Base-by-base conservation (phyloP, 2,329 filamentous ascomycete genomes). In the Phaeoacremonium minimum region DNA sequence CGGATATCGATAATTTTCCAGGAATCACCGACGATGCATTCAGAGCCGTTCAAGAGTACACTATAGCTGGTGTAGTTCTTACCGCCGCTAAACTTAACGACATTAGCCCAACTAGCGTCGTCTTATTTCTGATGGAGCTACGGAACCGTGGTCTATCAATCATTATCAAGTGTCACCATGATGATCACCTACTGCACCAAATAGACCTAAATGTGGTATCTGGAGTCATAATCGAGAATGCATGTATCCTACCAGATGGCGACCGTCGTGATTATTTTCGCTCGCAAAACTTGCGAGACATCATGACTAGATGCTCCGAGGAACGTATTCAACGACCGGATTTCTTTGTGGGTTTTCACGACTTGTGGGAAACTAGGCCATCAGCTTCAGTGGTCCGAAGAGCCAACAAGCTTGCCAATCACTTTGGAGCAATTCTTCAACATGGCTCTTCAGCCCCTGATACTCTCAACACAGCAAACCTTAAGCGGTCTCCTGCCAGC, bases 241-340 rank as follows among this genome's bases (percentile, higher is more conserved):
- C 58, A 6, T 60, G 58, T 8, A 66, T 68, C 13, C 50, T 64
- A 6, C 48, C 53, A 6, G 56, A 62, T 32, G 66, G 66, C 4
- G 50, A 61, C 31, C 53, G 61, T 15, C 52, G 63, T 15, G 64
- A 70, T 41, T 70, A 63, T 44, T 69, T 68, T 44, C 58, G 63
- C 32, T 58, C 64, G 17, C 36, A 48, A 9, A 41, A 51, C 4
- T 55, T 67, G 33, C 56, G 63, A 14, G 43, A 50, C 3, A 40
- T 50, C 26, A 54, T 62, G 47, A 33, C 46, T 4, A 42, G 45
- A 14, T 60, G 53, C 26, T 48, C 40, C 20, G 45, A 49, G 29
- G 50, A 59, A 41, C 53, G 59, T 7, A 40, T 55, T 12, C 45
- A 42, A n/a, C 43, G 52, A 6, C 52, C 59, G 2, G 52, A 52